phyloP scores from a whole-genome alignment of 805 yeast species.

The Candida verbasci region DNA sequence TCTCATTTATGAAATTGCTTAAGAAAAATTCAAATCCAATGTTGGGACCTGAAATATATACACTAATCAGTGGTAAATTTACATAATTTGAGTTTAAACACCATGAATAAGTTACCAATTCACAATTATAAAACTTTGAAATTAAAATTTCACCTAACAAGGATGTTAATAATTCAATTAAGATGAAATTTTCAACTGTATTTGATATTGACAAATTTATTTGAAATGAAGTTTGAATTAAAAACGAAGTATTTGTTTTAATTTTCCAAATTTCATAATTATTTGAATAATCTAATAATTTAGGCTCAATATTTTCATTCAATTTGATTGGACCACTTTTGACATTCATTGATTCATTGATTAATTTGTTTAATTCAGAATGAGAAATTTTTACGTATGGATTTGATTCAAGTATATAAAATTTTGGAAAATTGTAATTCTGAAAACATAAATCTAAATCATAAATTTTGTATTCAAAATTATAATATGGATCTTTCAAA shows the following conservation, averaged over 20 bases:
- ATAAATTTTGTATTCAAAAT: conserved; percentile 34
- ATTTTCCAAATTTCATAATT: conserved; percentile 49
- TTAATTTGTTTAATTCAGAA: conserved; percentile 16
- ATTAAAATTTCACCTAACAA: conserved; percentile 39
- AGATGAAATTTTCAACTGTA: conserved; percentile 37
- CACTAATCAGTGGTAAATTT: conserved; percentile 49
- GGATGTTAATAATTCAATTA: conserved; percentile 52
- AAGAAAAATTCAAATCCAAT: conserved; percentile 35
- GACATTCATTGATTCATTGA: conserved; percentile 20
- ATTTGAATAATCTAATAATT: conserved; percentile 26
- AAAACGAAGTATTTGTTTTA: conserved; percentile 14
- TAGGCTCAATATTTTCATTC: conserved; percentile 16
- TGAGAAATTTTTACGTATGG: conserved; percentile 33
- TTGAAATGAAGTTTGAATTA: conserved; percentile 42
- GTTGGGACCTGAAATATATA: conserved; percentile 53
- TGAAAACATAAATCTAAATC: conserved; percentile 3
- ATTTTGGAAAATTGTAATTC: conserved; percentile 1
- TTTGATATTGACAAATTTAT: conserved; percentile 26
- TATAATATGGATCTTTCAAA: conserved; percentile 36
- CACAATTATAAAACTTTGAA: conserved; percentile 46
- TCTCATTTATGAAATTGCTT: conserved; percentile 23
- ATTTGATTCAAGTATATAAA: conserved; percentile 25
- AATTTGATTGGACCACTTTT: conserved; percentile 14
- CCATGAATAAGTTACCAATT: conserved; percentile 54
- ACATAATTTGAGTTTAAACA: conserved; percentile 50